Evolutionary conservation across 345 rosid species (phyloP).

Genomic region (Odontarrhena argentea): DNA sequence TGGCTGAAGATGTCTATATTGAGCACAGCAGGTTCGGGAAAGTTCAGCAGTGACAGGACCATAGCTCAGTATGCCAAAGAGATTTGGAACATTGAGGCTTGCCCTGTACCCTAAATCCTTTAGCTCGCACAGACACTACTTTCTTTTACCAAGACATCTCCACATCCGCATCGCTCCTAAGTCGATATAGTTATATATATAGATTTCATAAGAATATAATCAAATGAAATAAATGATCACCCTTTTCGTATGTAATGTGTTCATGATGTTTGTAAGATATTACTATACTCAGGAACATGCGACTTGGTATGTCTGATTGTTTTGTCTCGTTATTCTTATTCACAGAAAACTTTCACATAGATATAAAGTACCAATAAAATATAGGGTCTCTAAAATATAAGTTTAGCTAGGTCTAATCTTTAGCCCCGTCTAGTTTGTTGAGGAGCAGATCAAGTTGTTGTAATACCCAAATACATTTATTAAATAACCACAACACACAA

Average conservation of each 20-base stretch:
- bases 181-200: background rate
- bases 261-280: constrained; percentile 11
- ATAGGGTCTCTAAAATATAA: no score
- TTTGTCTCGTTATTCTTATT: no score
- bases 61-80: constrained; percentile 88
- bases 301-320: background rate
- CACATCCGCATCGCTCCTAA: constrained; percentile 15
- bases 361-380: no score
- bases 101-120: constrained; percentile 59
- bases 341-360: no score
- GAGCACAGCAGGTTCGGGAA: constrained; percentile 91
- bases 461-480: no score
- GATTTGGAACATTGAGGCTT: constrained; percentile 83
- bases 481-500: no score
- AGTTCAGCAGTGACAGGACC: constrained; percentile 91
- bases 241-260: constrained; percentile 21
- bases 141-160: constrained; percentile 21
- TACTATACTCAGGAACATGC: constrained; percentile 5
- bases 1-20: constrained; percentile 93
- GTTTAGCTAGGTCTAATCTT: no score
- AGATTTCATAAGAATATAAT: constrained; percentile 19
- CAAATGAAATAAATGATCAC: constrained; percentile 23
- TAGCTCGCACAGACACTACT: background rate
- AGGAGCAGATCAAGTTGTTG: no score
- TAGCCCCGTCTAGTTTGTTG: no score